phyloP scores from a whole-genome alignment of 148 eudicot species.

The Pouteria glomerata region DNA sequence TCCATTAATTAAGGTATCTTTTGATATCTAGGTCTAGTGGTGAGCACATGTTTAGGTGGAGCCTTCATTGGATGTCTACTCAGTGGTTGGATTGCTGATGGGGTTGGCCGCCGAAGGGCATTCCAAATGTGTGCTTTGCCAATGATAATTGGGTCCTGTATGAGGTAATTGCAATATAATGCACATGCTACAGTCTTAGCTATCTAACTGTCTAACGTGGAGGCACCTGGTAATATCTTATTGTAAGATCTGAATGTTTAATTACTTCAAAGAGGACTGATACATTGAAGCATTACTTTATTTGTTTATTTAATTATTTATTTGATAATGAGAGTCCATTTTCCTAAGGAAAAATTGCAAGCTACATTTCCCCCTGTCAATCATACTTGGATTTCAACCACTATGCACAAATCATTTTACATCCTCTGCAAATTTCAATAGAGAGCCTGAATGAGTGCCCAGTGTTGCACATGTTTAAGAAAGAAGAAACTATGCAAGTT shows the following conservation, averaged over 20 bases:
- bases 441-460: too few relatives aligned
- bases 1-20: background rate
- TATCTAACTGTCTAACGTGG: background rate
- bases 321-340: too few relatives aligned
- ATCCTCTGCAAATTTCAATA: too few relatives aligned
- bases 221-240: background rate
- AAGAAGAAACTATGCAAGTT: too few relatives aligned
- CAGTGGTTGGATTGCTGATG: conserved; percentile 92
- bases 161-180: conserved; percentile 41
- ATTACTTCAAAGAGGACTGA: too few relatives aligned
- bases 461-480: too few relatives aligned
- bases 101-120: conserved; percentile 86
- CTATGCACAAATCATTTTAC: too few relatives aligned
- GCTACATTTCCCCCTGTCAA: too few relatives aligned
- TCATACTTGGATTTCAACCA: too few relatives aligned
- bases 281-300: too few relatives aligned
- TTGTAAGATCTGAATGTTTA: background rate
- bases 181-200: background rate
- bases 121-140: conserved; percentile 92
- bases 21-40: conserved; percentile 69
- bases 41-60: conserved; percentile 85
- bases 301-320: background rate
- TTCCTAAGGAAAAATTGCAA: too few relatives aligned
- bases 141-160: conserved; percentile 74
- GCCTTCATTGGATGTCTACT: conserved; percentile 78